These are phyloP conservation scores for Globisporangium cystogenes DNA, from an alignment of 352 stramenopile genomes.

Conservation along the genomic window DNA sequence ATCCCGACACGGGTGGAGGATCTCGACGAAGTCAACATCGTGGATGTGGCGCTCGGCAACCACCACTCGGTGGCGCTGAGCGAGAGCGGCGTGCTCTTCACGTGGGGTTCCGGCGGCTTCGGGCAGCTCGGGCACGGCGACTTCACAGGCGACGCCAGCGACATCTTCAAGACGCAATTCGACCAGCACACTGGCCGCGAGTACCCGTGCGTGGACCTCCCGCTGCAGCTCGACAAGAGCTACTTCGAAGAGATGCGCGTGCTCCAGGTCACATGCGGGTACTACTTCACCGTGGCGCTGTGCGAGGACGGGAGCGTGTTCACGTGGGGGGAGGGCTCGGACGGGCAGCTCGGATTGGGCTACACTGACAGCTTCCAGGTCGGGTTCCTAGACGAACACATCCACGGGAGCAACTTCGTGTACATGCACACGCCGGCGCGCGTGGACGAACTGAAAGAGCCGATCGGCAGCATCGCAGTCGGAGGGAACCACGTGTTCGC, in stretches of 20 bases:
- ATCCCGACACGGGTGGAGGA: slow-evolving; percentile 60
- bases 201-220: slow-evolving; percentile 63
- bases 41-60: slow-evolving; percentile 39
- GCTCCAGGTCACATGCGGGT: slow-evolving; percentile 60
- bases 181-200: slow-evolving; percentile 60
- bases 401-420: slow-evolving; percentile 69
- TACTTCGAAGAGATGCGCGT: slow-evolving; percentile 74
- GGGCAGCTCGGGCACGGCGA: slow-evolving; percentile 72
- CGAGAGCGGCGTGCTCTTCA: slow-evolving; percentile 51
- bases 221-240: slow-evolving; percentile 61
- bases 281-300: slow-evolving; percentile 66
- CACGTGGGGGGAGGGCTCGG: slow-evolving; percentile 69
- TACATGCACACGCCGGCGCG: slow-evolving; percentile 62
- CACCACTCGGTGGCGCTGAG: slow-evolving; percentile 69
- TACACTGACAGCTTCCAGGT: slow-evolving; percentile 62
- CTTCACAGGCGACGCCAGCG: slow-evolving; percentile 27
- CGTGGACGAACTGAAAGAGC: slow-evolving; percentile 51
- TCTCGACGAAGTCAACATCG: slow-evolving; percentile 46
- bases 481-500: slow-evolving; percentile 71
- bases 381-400: slow-evolving; percentile 61
- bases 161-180: slow-evolving; percentile 62
- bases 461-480: slow-evolving; percentile 43
- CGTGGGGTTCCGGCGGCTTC: slow-evolving; percentile 63
- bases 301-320: slow-evolving; percentile 71
- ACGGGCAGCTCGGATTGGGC: slow-evolving; percentile 60